Conservation (phyloP, 495 filamentous ascomycete genomes). For the Pseudevernia furfuracea region DNA sequence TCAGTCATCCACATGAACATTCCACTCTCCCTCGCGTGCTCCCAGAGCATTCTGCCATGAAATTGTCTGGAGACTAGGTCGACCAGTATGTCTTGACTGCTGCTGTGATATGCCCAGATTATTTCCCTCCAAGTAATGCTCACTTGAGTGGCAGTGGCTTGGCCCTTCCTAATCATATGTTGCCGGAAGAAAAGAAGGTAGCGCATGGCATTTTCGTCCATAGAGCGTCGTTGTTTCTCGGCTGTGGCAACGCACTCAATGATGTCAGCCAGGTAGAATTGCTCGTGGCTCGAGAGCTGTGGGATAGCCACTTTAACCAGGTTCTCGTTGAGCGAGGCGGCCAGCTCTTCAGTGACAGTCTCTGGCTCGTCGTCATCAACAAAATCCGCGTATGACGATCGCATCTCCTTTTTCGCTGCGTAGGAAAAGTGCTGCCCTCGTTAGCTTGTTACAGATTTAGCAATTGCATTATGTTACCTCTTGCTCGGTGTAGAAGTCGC, state of each 20-base stretch:
- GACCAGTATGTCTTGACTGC: slow-evolving; percentile 83
- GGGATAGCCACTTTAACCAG: slow-evolving; percentile 69
- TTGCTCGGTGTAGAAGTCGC: slow-evolving; percentile 59
- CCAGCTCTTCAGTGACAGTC: slow-evolving; percentile 64
- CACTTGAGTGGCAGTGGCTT: slow-evolving; percentile 51
- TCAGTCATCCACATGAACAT: slow-evolving; percentile 95
- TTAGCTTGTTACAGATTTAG: slow-evolving; percentile 26
- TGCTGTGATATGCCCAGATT: slow-evolving; percentile 87
- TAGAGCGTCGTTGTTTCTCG: slow-evolving; percentile 80
- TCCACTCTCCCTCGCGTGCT: slow-evolving; percentile 74
- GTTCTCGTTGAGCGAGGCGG: slow-evolving; percentile 64
- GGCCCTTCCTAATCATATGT: slow-evolving; percentile 62
- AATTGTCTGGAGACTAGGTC: slow-evolving; percentile 81
- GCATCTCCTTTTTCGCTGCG: slow-evolving; percentile 43
- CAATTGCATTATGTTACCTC: slow-evolving; percentile 34
- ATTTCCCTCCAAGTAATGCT: slow-evolving; percentile 88
- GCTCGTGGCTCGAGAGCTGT: slow-evolving; percentile 78
- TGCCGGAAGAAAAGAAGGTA: slow-evolving; percentile 88
- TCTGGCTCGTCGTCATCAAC: slow-evolving; percentile 53
- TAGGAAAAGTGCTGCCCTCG: slow-evolving; percentile 33
- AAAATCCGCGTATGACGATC: slow-evolving; percentile 48
- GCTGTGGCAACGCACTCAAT: slow-evolving; percentile 82
- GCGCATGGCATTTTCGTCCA: slow-evolving; percentile 87
- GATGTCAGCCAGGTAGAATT: slow-evolving; percentile 80
- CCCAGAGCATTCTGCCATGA: slow-evolving; percentile 72